Conservation (phyloP, 345 rosid species). For the Eucalyptus sideroxylon region DNA sequence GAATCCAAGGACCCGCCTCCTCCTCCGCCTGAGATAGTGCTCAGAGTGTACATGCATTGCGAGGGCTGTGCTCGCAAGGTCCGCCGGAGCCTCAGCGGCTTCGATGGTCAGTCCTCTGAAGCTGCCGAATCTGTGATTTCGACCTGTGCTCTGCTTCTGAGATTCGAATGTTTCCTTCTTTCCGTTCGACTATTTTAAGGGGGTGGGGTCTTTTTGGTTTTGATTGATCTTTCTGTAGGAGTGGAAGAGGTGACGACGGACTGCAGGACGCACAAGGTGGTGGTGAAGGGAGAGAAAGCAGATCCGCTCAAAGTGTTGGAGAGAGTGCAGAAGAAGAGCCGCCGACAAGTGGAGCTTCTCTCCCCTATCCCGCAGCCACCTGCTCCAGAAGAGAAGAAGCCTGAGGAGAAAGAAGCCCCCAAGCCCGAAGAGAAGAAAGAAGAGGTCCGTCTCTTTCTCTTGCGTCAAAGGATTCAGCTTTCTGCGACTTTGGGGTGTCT, state of each 20-base stretch:
- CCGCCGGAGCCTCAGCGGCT: slow-evolving; percentile 63
- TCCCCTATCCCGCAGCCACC: slow-evolving; percentile 77
- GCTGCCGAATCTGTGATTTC: neutral
- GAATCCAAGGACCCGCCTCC: slow-evolving; percentile 46
- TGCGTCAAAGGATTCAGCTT: neutral
- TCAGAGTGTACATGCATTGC: slow-evolving; percentile 91
- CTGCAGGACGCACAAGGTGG: slow-evolving; percentile 66
- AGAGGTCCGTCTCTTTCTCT: slow-evolving; percentile 31
- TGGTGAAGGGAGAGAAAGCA: slow-evolving; percentile 91
- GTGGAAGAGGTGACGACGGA: slow-evolving; percentile 85
- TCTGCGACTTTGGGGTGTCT: neutral
- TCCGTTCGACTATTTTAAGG: neutral
- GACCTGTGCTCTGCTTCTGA: neutral
- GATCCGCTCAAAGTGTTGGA: slow-evolving; percentile 78
- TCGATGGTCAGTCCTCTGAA: slow-evolving; percentile 34
- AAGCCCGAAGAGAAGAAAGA: slow-evolving; percentile 49
- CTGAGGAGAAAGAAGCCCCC: slow-evolving; percentile 30
- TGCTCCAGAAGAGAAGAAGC: slow-evolving; percentile 28
- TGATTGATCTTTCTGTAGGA: slow-evolving; percentile 21
- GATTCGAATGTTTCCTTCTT: neutral
- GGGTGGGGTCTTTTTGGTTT: neutral
- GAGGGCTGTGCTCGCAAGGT: slow-evolving; percentile 96
- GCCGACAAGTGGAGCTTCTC: slow-evolving; percentile 69
- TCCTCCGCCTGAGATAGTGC: slow-evolving; percentile 61
- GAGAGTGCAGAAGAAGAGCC: slow-evolving; percentile 79